These are phyloP conservation scores for Rhizoclosmatium sp. DNA, from an alignment of 192 early-diverging fungal species.

Conservation along the genomic window DNA sequence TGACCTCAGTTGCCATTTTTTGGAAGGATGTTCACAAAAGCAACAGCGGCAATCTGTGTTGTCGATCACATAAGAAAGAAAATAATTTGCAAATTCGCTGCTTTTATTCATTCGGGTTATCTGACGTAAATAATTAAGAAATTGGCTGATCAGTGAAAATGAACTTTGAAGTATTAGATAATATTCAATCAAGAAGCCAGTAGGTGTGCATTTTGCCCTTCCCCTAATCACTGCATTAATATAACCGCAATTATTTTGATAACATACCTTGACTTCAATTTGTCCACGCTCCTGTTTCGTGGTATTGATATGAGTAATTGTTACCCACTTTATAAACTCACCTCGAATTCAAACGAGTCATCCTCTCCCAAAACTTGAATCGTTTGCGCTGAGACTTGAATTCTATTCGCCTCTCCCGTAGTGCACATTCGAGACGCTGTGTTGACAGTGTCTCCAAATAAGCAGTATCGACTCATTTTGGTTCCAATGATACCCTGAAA, in stretches of 20 bases:
- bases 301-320: too few relatives aligned
- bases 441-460: conserved; percentile 58
- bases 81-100: too few relatives aligned
- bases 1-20: not conserved
- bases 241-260: not conserved
- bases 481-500: conserved; percentile 50
- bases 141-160: too few relatives aligned
- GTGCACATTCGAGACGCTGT: conserved; percentile 54
- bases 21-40: not conserved
- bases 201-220: conserved; percentile 54
- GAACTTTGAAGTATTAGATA: too few relatives aligned
- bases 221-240: conserved; percentile 30
- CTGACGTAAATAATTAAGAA: not conserved
- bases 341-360: conserved; percentile 40
- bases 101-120: not conserved
- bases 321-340: not conserved
- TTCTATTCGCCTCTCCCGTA: conserved; percentile 37
- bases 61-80: too few relatives aligned
- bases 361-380: conserved; percentile 31
- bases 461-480: conserved; percentile 58
- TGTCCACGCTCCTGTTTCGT: conserved; percentile 27
- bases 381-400: conserved; percentile 47
- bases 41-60: too few relatives aligned
- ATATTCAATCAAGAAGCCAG: conserved; percentile 37
- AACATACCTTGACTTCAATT: conserved; percentile 45